Conservation (phyloP, 1,284 basidiomycete genomes). For the Ustilago lituana region DNA sequence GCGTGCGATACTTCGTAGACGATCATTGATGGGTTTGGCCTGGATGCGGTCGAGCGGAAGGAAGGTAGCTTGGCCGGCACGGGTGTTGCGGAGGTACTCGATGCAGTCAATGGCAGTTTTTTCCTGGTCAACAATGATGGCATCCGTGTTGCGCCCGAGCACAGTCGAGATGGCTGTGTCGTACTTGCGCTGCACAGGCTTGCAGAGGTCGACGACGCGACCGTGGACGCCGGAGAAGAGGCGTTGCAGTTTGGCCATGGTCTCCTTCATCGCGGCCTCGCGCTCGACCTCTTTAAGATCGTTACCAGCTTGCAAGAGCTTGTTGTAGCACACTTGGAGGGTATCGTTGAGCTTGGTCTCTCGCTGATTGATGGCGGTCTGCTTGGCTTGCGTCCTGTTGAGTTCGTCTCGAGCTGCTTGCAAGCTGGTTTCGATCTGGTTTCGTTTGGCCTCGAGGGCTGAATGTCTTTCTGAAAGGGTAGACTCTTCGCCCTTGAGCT, state of each 20-base stretch:
- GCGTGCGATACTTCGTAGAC: constrained; percentile 87
- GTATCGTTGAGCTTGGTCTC: constrained; percentile 78
- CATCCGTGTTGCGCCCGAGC: constrained; percentile 91
- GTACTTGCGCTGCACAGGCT: constrained; percentile 90
- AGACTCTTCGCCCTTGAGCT: constrained; percentile 74
- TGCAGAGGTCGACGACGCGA: constrained; percentile 89
- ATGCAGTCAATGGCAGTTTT: constrained; percentile 98
- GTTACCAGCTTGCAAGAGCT: constrained; percentile 73
- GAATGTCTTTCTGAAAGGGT: constrained; percentile 73
- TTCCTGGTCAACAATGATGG: constrained; percentile 94
- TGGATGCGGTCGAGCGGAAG: constrained; percentile 96
- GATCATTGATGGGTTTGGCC: constrained; percentile 91
- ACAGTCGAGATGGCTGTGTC: constrained; percentile 93
- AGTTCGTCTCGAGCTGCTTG: constrained; percentile 74
- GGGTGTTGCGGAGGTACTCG: constrained; percentile 93
- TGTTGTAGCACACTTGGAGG: constrained; percentile 81
- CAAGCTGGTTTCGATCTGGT: constrained; percentile 26
- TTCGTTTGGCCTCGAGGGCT: constrained; percentile 67
- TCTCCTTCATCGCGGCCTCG: constrained; percentile 85
- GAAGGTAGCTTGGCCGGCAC: constrained; percentile 93
- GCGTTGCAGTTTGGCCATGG: constrained; percentile 80
- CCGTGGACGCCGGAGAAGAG: constrained; percentile 71
- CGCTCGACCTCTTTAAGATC: constrained; percentile 77
- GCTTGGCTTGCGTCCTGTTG: constrained; percentile 79
- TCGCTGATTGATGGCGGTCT: constrained; percentile 72